A percentile compares a stretch with the other conserved stretches of the same genome.
Conservation (phyloP, 2,329 filamentous ascomycete genomes). For the Salinomyces thailandicus region DNA sequence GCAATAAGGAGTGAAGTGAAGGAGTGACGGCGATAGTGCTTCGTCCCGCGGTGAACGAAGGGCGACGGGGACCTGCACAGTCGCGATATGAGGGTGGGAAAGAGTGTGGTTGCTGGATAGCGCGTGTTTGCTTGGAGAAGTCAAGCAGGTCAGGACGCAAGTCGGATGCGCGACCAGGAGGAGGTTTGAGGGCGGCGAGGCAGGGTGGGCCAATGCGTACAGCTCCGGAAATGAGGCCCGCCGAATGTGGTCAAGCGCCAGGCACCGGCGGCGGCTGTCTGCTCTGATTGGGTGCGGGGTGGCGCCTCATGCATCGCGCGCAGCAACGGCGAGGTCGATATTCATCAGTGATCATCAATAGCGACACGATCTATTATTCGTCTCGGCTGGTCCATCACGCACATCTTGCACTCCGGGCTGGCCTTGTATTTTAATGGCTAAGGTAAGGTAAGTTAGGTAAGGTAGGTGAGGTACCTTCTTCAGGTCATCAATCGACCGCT, state of each 20-base stretch:
- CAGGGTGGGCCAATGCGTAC: background rate
- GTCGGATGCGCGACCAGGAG: background rate
- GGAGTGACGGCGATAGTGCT: slow-evolving; percentile 7
- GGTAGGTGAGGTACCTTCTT: background rate
- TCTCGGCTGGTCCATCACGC: background rate
- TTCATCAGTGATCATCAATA: background rate
- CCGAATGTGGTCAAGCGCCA: background rate
- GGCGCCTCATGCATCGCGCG: background rate
- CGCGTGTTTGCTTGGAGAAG: slow-evolving; percentile 1
- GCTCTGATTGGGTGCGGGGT: background rate
- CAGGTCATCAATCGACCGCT: background rate
- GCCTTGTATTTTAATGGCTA: too few species aligned
- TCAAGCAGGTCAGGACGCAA: too few species aligned
- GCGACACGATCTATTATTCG: background rate
- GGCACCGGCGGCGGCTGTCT: background rate
- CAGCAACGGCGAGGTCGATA: background rate
- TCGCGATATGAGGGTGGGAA: background rate
- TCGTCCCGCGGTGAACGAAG: slow-evolving; percentile 13
- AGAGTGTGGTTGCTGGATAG: slow-evolving; percentile 1
- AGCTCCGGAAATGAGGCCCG: background rate
- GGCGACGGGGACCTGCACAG: slow-evolving; percentile 7
- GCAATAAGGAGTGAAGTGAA: slow-evolving; percentile 7
- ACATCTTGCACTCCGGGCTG: background rate
- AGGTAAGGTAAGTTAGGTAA: too few species aligned
- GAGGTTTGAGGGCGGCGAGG: background rate